These are phyloP conservation scores for Fusarium metavorans DNA, from an alignment of 2,329 filamentous ascomycete genomes.

Conservation along the genomic window DNA sequence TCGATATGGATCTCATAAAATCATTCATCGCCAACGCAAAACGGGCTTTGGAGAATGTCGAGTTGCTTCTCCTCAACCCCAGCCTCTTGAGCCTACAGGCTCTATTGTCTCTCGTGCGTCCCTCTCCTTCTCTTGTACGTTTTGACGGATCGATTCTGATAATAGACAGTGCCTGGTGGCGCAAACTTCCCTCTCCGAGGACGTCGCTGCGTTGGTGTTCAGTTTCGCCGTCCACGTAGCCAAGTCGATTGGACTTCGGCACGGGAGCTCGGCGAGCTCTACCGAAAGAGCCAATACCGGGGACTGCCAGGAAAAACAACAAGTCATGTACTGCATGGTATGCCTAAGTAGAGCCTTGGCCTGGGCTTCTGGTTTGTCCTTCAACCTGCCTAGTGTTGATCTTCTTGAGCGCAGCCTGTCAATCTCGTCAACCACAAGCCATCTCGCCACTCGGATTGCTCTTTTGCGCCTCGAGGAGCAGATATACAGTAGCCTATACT, in stretches of 20 bases:
- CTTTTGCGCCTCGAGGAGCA: constrained; percentile 9
- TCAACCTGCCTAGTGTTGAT: neutral
- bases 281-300: neutral
- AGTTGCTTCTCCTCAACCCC: constrained; percentile 9
- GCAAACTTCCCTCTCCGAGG: constrained; percentile 13
- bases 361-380: constrained; percentile 9
- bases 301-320: neutral
- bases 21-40: constrained; percentile 20
- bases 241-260: constrained; percentile 13
- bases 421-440: neutral
- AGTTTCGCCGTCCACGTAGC: constrained; percentile 13
- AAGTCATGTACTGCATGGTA: constrained; percentile 17
- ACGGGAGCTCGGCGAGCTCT: neutral
- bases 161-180: neutral
- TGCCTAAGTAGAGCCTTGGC: constrained; percentile 2
- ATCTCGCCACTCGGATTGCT: neutral
- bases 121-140: neutral
- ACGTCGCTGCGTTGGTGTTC: constrained; percentile 10
- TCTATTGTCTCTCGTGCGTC: constrained; percentile 6
- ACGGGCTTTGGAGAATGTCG: constrained; percentile 13
- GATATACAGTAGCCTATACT: constrained; percentile 1
- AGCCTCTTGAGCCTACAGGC: constrained; percentile 11
- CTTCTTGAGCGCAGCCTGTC: constrained; percentile 4
- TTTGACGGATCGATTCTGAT: neutral
- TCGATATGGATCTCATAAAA: constrained; percentile 7